Evolutionary conservation across 352 stramenopile species (phyloP).

Genomic region (Phytophthora lateralis): DNA sequence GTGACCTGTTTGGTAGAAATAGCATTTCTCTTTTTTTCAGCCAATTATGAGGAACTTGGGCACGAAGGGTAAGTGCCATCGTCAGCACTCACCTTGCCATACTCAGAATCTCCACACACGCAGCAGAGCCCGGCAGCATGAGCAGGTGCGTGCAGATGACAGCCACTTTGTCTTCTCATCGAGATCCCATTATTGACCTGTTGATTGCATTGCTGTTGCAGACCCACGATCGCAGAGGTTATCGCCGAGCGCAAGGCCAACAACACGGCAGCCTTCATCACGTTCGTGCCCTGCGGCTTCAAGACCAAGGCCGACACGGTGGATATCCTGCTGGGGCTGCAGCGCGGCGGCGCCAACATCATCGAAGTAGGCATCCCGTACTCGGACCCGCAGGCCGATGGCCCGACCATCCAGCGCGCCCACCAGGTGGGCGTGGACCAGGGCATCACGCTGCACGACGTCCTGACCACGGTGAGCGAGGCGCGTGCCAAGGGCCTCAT

Average conservation of each 20-base stretch:
- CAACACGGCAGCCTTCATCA: constrained; percentile 93
- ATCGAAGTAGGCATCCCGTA: constrained; percentile 98
- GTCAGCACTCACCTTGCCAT: constrained; percentile 11
- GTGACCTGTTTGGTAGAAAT: constrained; percentile 27
- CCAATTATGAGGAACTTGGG: constrained; percentile 13
- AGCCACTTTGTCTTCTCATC: not conserved
- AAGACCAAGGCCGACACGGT: constrained; percentile 95
- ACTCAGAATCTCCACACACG: constrained; percentile 30
- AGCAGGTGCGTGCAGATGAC: constrained; percentile 24
- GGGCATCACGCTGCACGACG: constrained; percentile 93
- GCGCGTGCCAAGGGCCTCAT: constrained; percentile 91
- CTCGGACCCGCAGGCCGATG: constrained; percentile 98
- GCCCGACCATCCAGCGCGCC: constrained; percentile 97
- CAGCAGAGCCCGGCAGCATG: constrained; percentile 31
- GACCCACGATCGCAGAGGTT: constrained; percentile 68
- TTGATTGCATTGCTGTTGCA: constrained; percentile 27
- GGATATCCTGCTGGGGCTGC: constrained; percentile 94
- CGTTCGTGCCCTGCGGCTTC: constrained; percentile 97
- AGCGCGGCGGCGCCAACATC: constrained; percentile 95
- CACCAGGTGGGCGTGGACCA: constrained; percentile 94
- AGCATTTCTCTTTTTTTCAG: constrained; percentile 3
- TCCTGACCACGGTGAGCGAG: constrained; percentile 93
- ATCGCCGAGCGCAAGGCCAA: constrained; percentile 73
- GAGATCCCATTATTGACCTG: not conserved
- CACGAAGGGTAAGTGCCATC: not conserved